phyloP scores from a whole-genome alignment of 371 early-diverging fungal genomes.

The Apophysomyces ossiformis region DNA sequence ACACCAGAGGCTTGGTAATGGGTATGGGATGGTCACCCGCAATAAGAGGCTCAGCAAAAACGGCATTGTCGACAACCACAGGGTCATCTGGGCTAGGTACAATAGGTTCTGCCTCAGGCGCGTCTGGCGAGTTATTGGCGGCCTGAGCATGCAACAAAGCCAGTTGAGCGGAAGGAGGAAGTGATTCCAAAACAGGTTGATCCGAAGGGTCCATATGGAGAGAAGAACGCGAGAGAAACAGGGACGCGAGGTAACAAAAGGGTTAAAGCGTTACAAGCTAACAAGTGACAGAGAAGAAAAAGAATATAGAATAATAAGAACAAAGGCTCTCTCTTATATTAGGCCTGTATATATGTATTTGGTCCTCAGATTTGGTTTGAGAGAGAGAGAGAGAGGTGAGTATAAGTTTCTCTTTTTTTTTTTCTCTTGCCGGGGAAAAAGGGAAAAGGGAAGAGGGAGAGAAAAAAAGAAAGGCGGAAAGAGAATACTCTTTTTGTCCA shows the following conservation, averaged over 20 bases:
- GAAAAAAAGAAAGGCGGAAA: constrained; percentile 1
- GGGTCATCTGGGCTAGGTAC: constrained; percentile 53
- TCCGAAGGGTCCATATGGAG: constrained; percentile 30
- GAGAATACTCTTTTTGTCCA: constrained; percentile 7
- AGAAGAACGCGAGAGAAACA: constrained; percentile 4
- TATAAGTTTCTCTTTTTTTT: too few species aligned
- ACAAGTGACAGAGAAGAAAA: background rate
- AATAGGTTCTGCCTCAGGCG: constrained; percentile 23
- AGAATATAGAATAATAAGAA: background rate
- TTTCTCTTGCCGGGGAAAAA: constrained; percentile 3
- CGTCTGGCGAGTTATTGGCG: constrained; percentile 14
- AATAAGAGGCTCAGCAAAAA: constrained; percentile 50
- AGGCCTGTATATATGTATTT: too few species aligned
- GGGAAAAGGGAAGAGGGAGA: background rate
- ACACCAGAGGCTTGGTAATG: constrained; percentile 33
- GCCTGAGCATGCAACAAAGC: constrained; percentile 54
- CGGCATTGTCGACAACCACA: constrained; percentile 38
- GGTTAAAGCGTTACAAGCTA: too few species aligned
- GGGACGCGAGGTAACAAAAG: background rate
- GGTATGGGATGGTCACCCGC: constrained; percentile 52
- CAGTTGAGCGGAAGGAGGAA: constrained; percentile 54
- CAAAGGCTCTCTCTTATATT: background rate
- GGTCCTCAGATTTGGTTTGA: too few species aligned
- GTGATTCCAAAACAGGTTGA: constrained; percentile 32
- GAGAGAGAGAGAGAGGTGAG: too few species aligned